Evolutionary conservation across 2,329 filamentous ascomycete species (phyloP).

Genomic region (Penicillium sp.): DNA sequence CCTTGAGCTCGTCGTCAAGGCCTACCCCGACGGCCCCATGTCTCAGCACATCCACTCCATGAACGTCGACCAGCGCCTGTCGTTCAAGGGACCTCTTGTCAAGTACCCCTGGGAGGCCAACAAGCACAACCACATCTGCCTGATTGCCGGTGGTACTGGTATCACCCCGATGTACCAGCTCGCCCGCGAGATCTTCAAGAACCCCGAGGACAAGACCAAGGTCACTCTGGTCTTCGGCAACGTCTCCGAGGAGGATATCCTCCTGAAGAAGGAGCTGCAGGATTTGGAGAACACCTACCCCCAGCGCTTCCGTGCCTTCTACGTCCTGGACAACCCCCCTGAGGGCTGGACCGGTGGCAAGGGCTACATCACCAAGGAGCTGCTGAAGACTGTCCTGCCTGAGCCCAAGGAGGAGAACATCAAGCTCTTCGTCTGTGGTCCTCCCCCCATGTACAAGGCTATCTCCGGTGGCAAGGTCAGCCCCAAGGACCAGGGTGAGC

Average conservation of each 20-base stretch:
- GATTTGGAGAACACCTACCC: slow-evolving; percentile 91
- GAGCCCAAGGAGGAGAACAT: slow-evolving; percentile 85
- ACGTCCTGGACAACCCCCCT: slow-evolving; percentile 76
- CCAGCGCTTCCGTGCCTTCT: slow-evolving; percentile 89
- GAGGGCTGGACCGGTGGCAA: slow-evolving; percentile 67
- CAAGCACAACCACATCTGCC: slow-evolving; percentile 70
- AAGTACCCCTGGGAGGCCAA: slow-evolving; percentile 86
- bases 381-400: slow-evolving; percentile 88
- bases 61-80: slow-evolving; percentile 69
- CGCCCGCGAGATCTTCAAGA: slow-evolving; percentile 81
- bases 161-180: slow-evolving; percentile 99
- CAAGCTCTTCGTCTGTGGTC: slow-evolving; percentile 94
- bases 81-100: slow-evolving; percentile 89
- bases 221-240: slow-evolving; percentile 94
- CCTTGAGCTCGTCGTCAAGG: slow-evolving; percentile 84
- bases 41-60: slow-evolving; percentile 78
- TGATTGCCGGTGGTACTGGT: slow-evolving; percentile 84
- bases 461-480: slow-evolving; percentile 83
- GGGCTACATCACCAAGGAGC: slow-evolving; percentile 79
- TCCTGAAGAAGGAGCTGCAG: slow-evolving; percentile 75
- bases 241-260: slow-evolving; percentile 77
- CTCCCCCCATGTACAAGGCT: slow-evolving; percentile 85
- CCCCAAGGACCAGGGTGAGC: slow-evolving; percentile 87
- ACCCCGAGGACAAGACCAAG: slow-evolving; percentile 94
- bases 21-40: slow-evolving; percentile 85